Evolutionary conservation across 2,329 filamentous ascomycete genomes (phyloP).

Genomic region (Colletotrichum lupini): DNA sequence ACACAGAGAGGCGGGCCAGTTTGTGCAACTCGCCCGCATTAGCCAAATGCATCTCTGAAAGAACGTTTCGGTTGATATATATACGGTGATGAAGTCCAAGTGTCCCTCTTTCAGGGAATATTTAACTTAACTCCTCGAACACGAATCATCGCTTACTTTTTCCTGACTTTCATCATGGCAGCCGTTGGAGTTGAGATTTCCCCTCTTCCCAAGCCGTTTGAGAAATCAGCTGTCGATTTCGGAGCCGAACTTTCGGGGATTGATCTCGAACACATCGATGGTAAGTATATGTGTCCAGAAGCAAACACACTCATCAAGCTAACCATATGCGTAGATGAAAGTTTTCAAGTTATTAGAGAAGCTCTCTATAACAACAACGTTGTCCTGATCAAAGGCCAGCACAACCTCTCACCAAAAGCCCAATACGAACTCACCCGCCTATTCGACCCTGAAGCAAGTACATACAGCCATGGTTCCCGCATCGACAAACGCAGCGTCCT

Average conservation of each 20-base stretch:
- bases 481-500: background rate
- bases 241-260: background rate
- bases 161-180: background rate
- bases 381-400: constrained; percentile 4
- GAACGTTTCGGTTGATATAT: background rate
- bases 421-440: constrained; percentile 7
- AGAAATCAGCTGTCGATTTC: background rate
- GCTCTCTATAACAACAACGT: background rate
- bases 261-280: background rate
- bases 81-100: background rate
- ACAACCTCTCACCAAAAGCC: background rate
- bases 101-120: background rate
- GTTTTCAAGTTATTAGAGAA: background rate
- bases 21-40: background rate
- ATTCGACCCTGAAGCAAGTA: background rate
- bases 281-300: background rate
- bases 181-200: background rate
- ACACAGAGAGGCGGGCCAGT: background rate
- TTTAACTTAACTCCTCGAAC: background rate
- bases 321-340: background rate
- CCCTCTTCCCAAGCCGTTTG: background rate
- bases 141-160: background rate
- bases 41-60: background rate
- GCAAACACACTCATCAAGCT: background rate
- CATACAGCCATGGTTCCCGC: background rate